Conservation (phyloP, 352 stramenopile genomes). For the Globisporangium cederbergense region DNA sequence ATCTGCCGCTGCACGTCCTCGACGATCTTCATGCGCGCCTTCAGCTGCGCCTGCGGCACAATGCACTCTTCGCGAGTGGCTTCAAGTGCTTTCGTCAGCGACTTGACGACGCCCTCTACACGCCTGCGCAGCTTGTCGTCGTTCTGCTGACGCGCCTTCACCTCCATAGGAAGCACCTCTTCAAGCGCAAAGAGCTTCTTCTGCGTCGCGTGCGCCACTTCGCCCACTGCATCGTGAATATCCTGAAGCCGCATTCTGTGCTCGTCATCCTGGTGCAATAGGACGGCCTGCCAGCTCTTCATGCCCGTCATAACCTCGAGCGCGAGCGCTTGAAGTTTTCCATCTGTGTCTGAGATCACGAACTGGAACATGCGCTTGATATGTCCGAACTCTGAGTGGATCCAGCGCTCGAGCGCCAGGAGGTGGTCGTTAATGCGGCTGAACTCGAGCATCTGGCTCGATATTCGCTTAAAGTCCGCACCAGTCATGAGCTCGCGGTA, state of each 20-base stretch:
- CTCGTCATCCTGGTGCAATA: conserved; percentile 39
- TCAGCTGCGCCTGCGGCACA: conserved; percentile 16
- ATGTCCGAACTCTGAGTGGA: conserved; percentile 44
- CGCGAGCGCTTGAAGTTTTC: conserved; percentile 32
- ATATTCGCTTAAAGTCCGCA: conserved; percentile 48
- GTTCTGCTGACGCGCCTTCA: conserved; percentile 51
- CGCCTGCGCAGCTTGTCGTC: conserved; percentile 49
- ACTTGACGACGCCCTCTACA: conserved; percentile 41
- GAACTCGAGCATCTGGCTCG: conserved; percentile 49
- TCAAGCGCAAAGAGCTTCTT: conserved; percentile 49
- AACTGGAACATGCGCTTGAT: conserved; percentile 53
- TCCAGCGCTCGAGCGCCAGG: conserved; percentile 48
- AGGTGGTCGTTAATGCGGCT: conserved; percentile 58
- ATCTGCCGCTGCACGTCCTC: conserved; percentile 21
- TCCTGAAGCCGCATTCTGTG: conserved; percentile 22
- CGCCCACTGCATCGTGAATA: conserved; percentile 26
- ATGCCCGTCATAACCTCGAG: conserved; percentile 30
- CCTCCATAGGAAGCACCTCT: conserved; percentile 60
- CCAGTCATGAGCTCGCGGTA: conserved; percentile 38
- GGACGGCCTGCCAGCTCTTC: conserved; percentile 24
- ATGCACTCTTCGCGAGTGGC: conserved; percentile 25
- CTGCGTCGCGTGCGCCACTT: conserved; percentile 38
- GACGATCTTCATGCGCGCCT: conserved; percentile 29
- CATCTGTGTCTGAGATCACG: conserved; percentile 33
- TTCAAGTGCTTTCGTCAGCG: conserved; percentile 31